Percentiles rank a stretch among this genome's conserved stretches.
Evolutionary conservation across 2,329 filamentous ascomycete genomes (phyloP).

Genomic region (Dryadomyces quercivorus): DNA sequence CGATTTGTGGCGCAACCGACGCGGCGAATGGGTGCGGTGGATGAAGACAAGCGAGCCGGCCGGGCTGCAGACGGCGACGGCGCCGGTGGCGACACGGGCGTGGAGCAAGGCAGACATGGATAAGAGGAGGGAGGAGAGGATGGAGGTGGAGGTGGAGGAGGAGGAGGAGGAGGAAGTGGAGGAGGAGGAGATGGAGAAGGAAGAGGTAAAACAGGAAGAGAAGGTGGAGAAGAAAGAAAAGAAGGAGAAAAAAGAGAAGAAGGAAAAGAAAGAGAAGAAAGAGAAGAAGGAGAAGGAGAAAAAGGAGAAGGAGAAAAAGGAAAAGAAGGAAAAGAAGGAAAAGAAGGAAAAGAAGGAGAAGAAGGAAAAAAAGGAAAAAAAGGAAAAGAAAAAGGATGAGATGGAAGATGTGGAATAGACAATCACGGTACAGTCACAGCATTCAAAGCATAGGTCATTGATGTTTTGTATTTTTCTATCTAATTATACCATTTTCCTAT

Average conservation of each 20-base stretch:
- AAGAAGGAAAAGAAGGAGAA: background rate
- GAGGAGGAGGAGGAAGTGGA: background rate
- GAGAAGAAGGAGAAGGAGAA: slow-evolving; percentile 2
- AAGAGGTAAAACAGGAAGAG: background rate
- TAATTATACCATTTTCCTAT: background rate
- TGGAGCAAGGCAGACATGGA: background rate
- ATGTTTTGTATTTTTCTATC: background rate
- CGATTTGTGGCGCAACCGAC: slow-evolving; percentile 41
- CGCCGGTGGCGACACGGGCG: slow-evolving; percentile 12
- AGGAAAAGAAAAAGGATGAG: background rate
- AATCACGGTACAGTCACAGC: background rate
- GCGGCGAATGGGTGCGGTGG: slow-evolving; percentile 44
- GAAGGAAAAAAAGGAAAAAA: background rate
- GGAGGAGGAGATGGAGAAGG: background rate
- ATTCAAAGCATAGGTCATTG: background rate
- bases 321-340: slow-evolving; percentile 1
- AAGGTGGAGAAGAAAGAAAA: slow-evolving; percentile 2
- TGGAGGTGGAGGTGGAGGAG: background rate
- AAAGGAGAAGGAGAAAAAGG: background rate
- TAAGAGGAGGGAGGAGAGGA: background rate
- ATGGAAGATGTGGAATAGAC: background rate
- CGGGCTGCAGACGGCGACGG: slow-evolving; percentile 21
- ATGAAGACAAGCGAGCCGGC: slow-evolving; percentile 36
- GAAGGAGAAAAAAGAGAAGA: background rate
- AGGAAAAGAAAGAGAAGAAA: background rate